Percentiles rank a stretch among this genome's conserved stretches.
These are phyloP conservation scores for Xylaria nigripes DNA, from an alignment of 495 filamentous ascomycete genomes.

Conservation along the genomic window DNA sequence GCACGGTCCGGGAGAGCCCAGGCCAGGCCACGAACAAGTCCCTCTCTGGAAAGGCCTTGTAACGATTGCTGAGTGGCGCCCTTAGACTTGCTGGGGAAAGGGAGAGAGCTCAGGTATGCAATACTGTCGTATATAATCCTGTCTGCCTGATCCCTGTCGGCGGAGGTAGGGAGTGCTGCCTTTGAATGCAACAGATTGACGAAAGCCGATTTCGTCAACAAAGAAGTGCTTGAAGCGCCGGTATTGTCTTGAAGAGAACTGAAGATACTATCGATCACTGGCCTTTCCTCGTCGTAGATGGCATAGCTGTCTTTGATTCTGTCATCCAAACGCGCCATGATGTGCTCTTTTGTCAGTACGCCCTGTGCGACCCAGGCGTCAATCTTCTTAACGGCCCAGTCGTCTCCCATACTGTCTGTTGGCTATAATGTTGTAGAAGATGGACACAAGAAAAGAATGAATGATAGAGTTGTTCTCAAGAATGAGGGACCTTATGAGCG, in stretches of 20 bases:
- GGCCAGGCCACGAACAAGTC: too few relatives aligned
- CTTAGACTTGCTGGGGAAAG: slow-evolving; percentile 5
- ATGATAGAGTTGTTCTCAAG: too few relatives aligned
- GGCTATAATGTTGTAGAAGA: too few relatives aligned
- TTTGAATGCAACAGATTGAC: too few relatives aligned
- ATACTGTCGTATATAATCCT: slow-evolving; percentile 17
- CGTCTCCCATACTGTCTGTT: too few relatives aligned
- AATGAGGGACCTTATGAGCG: too few relatives aligned
- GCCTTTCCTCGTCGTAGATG: neutral
- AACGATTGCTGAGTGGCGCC: slow-evolving; percentile 11
- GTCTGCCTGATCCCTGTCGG: slow-evolving; percentile 2
- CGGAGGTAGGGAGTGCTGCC: slow-evolving; percentile 2
- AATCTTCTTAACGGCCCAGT: neutral
- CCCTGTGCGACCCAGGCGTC: slow-evolving; percentile 9
- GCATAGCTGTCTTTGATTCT: neutral
- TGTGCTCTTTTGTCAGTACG: slow-evolving; percentile 4
- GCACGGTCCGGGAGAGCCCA: too few relatives aligned
- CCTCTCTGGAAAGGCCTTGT: neutral
- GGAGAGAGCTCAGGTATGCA: slow-evolving; percentile 14
- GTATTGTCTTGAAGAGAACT: too few relatives aligned
- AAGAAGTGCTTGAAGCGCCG: too few relatives aligned
- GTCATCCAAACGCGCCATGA: slow-evolving; percentile 12
- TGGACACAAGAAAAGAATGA: too few relatives aligned
- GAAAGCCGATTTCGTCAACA: too few relatives aligned
- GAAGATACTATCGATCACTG: neutral